Percentiles rank a stretch among this genome's conserved stretches.
These are phyloP conservation scores for Incumbomyces lentus DNA, from an alignment of 2,329 filamentous ascomycete species.

Conservation along the genomic window DNA sequence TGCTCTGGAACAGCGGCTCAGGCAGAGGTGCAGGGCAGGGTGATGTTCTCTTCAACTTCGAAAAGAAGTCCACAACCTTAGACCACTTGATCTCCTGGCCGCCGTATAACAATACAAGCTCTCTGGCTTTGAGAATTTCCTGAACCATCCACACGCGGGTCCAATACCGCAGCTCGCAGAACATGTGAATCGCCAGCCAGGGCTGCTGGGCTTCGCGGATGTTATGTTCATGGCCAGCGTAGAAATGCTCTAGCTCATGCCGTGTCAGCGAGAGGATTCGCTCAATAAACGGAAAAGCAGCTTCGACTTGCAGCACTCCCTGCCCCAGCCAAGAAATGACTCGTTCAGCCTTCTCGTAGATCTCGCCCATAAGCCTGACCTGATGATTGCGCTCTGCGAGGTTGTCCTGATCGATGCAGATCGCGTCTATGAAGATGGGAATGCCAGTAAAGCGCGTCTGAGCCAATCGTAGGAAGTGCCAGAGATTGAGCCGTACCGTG, in stretches of 20 bases:
- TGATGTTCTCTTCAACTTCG: background rate
- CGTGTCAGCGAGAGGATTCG: background rate
- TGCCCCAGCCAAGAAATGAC: conserved; percentile 13
- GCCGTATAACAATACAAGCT: conserved; percentile 14
- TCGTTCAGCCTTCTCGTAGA: conserved; percentile 7
- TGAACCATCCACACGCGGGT: conserved; percentile 22
- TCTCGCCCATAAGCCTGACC: conserved; percentile 11
- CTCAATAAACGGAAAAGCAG: background rate
- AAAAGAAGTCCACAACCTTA: background rate
- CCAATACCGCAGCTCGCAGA: conserved; percentile 13
- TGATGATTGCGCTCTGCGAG: conserved; percentile 10
- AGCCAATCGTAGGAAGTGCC: background rate
- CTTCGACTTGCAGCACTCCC: background rate
- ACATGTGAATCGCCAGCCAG: background rate
- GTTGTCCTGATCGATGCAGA: conserved; percentile 14
- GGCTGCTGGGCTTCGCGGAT: background rate
- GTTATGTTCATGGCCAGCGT: background rate
- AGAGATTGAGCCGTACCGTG: background rate
- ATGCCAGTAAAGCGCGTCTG: background rate
- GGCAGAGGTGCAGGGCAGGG: background rate
- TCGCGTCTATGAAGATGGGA: conserved; percentile 21
- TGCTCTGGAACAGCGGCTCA: background rate
- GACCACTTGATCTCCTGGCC: background rate
- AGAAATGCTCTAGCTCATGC: background rate
- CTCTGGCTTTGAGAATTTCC: conserved; percentile 19